Base-by-base conservation (phyloP, 148 eudicot genomes). In the Polygonum aviculare region DNA sequence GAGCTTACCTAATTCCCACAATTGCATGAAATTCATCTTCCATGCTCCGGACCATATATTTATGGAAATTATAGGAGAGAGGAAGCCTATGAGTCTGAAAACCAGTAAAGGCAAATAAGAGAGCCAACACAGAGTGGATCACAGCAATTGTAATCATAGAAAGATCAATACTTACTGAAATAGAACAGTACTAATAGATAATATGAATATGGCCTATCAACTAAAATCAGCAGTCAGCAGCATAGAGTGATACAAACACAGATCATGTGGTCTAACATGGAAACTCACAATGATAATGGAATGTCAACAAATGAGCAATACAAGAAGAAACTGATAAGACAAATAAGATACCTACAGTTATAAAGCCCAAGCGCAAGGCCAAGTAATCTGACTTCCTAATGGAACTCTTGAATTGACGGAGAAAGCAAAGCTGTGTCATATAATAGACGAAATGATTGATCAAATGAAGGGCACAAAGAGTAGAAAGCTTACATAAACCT, bases 41-140 rank as follows among this genome's bases (percentile, higher is more conserved):
- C 99, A 95, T 95, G 85, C 98, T 93, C 76, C 99, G 84, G 33
- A 93, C 93, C 91, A 95, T 91, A 79, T 95, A 95, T 45, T 88
- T 93, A 75, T 95, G 99, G 74, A 95, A 95, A 76, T 95, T 90
- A 78, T 95, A 95, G 70, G 97, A 83, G 72, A 76, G 86, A 35
- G 93, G 99, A 52, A 95, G 79, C 54, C 79, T 87, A 88, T 95
- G 99, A 70, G 82, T 91, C 99, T 95, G 99, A 51, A 67, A 14
- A 65, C 41, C 40, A 31, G 19, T 65, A 15, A 35, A 12, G 44
- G 15, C 67, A 22, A 21, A 60, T 60, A 22, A 60, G 67, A 60
- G 60, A 54, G 11, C 7, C 26, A 54, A 26, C 60, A 52, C 57
- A 1, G 10, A 54, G 60, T 54, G 26, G 26, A 54, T 54, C 60